Percentiles rank a stretch among this genome's conserved stretches.
These are phyloP conservation scores for Stemphylium vesicarium DNA, from an alignment of 2,329 filamentous ascomycete species.

Conservation along the genomic window DNA sequence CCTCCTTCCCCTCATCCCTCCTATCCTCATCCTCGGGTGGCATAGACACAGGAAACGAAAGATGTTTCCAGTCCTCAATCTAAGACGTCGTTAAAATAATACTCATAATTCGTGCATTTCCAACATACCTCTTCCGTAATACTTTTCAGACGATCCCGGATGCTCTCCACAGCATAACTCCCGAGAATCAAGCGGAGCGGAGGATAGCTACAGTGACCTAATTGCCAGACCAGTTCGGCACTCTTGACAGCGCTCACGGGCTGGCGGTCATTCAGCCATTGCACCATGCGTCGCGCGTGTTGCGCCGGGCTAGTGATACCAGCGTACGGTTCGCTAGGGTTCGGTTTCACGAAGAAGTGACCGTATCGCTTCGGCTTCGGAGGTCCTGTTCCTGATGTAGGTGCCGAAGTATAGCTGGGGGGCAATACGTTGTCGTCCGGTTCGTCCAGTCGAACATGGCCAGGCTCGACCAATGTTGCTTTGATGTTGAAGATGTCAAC, in stretches of 20 bases:
- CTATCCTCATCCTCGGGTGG: slow-evolving; percentile 29
- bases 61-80: slow-evolving; percentile 39
- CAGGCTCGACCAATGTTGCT: slow-evolving; percentile 89
- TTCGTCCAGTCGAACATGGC: slow-evolving; percentile 86
- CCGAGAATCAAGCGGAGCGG: slow-evolving; percentile 86
- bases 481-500: slow-evolving; percentile 91
- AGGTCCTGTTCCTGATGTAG: slow-evolving; percentile 40
- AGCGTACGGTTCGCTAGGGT: slow-evolving; percentile 77
- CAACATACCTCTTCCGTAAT: slow-evolving; percentile 83
- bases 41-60: slow-evolving; percentile 29
- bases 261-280: slow-evolving; percentile 92
- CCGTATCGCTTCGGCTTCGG: slow-evolving; percentile 76
- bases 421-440: slow-evolving; percentile 58
- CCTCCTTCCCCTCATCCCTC: slow-evolving; percentile 23
- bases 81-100: no score
- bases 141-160: slow-evolving; percentile 83
- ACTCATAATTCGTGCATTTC: no score
- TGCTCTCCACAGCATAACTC: slow-evolving; percentile 94
- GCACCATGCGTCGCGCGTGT: slow-evolving; percentile 88
- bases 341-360: slow-evolving; percentile 88
- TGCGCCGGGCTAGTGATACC: slow-evolving; percentile 79
- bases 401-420: slow-evolving; percentile 32
- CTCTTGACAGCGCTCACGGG: slow-evolving; percentile 92
- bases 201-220: slow-evolving; percentile 93
- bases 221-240: slow-evolving; percentile 89